Evolutionary conservation across 306 rosid species (phyloP), one percentile per base, ranked within the genome.

Genomic region (Canavalia ensiformis): DNA sequence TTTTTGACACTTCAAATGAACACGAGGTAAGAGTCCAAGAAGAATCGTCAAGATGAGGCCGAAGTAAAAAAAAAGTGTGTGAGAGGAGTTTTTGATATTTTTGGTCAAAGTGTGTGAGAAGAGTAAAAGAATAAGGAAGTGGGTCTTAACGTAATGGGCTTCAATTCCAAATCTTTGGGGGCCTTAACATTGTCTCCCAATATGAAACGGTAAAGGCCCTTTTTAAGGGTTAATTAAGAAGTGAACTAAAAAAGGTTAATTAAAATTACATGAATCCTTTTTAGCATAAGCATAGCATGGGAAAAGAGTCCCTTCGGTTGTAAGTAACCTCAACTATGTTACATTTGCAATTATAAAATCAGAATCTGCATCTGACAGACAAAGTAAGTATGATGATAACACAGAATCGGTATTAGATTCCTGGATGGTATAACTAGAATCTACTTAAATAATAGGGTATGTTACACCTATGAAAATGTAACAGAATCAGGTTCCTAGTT

Each of bases 311-410:
- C 54, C 81, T 79, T 79, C 29, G 44, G n/a, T 59, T 60, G 41
- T 30, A 72, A 55, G 76, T 13, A 72, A 78, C 67, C 66, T 42
- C 49, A 72, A 51, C 28, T 28, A 12, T 55, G 83, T 35, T 49
- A 49, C 6, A 33, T 44, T 2, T 67, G 68, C 35, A 50, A 56
- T 13, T 29, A 18, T 18, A 51, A 7, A 39, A 28, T 58, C 63
- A 70, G 83, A 79, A 70, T 70, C 55, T 79, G 63, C 63, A 46
- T 70, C 66, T 55, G 65, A 78, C 65, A 82, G 71, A 72, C 76
- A 57, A 18, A 72, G 72, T 33, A 63, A 13, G 50, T 18, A 5
- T 25, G 30, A 83, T 34, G 50, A 18, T 39, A 77, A 33, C 52
- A 63, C 7, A 42, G 42, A 76, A 82, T 62, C 13, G 6, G 60